Evolutionary conservation across 306 rosid species (phyloP), one percentile per base, ranked within the genome.

Genomic region (Castanospermum australe): DNA sequence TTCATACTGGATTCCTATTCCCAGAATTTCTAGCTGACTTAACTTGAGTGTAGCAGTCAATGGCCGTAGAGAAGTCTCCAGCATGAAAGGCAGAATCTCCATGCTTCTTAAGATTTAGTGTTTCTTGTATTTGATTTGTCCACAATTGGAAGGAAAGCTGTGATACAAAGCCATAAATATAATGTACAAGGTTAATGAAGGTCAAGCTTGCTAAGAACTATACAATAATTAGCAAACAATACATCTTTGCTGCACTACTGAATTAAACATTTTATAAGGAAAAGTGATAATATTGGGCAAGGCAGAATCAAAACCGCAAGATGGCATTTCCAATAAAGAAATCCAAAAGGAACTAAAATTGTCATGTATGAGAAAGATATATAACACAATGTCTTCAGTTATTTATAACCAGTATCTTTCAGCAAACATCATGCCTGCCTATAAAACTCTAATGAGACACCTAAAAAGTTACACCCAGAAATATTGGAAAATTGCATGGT

Each of bases 71-170:
- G 61, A 90, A 89, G 88, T 93, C 97, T 78, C 84, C 89, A 0
- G 98, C 88, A 62, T 90, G 92, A 88, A 96, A 96, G 67, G 99
- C 93, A 73, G 90, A 38, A 84, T 96, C 99, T 14, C 94, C 99
- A 8, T 76, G 97, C 85, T 93, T 93, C 89, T 96, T 96, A 67
- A 91, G 87, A 83, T 91, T 96, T 67, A 96, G 89, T 5, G 99
- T 90, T 32, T 93, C 99, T 72, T 96, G 98, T 89, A 96, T 90
- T 87, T 96, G 98, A 79, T 88, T 91, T 66, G 98, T 93, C 98
- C 98, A 96, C 98, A 96, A 93, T 81, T 93, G 99, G 87, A 93
- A 93, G 59, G 99, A 93, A 42, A 93, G 94, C 99, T 93, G 92
- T 80, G 65, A 85, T n/a, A 56, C 21, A 75, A 78, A 41, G 24